Conservation (phyloP, 2,329 filamentous ascomycete genomes). For the Phyllachora maydis region DNA sequence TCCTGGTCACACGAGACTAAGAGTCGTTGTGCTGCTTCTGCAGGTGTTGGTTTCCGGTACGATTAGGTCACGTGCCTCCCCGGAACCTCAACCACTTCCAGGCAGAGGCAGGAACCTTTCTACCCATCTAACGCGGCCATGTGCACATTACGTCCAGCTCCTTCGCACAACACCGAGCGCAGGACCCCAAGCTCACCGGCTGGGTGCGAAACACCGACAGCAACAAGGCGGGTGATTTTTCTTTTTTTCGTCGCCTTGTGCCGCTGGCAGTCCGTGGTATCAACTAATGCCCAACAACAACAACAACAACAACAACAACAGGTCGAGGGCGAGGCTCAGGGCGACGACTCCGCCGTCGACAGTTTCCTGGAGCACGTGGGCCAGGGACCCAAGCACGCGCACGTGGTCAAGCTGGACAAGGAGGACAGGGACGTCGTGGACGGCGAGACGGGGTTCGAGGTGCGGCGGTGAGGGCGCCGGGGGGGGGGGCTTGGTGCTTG, state of each 20-base stretch:
- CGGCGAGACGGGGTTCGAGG: conserved; percentile 45
- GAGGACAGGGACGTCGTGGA: conserved; percentile 42
- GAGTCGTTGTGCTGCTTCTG: conserved; percentile 4
- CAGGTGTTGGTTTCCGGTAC: conserved; percentile 36
- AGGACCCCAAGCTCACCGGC: conserved; percentile 28
- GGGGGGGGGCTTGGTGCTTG: conserved; percentile 1
- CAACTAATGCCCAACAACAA: conserved; percentile 2
- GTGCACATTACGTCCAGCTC: conserved; percentile 18
- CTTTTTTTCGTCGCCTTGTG: not conserved
- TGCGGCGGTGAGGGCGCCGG: conserved; percentile 25
- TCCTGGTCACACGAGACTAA: not conserved
- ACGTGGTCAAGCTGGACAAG: conserved; percentile 55
- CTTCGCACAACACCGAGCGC: conserved; percentile 31
- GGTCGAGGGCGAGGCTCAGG: conserved; percentile 85
- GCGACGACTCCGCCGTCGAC: conserved; percentile 39
- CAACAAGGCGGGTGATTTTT: conserved; percentile 21
- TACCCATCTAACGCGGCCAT: conserved; percentile 1
- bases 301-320: too few species aligned
- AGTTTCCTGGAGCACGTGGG: conserved; percentile 57
- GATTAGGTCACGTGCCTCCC: conserved; percentile 2
- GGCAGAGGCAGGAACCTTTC: too few species aligned
- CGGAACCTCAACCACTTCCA: not conserved
- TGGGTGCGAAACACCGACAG: conserved; percentile 40
- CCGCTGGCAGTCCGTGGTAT: too few species aligned
- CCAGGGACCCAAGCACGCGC: conserved; percentile 49